phyloP scores from a whole-genome alignment of 352 stramenopile species.

The Pythium grandisporangium region DNA sequence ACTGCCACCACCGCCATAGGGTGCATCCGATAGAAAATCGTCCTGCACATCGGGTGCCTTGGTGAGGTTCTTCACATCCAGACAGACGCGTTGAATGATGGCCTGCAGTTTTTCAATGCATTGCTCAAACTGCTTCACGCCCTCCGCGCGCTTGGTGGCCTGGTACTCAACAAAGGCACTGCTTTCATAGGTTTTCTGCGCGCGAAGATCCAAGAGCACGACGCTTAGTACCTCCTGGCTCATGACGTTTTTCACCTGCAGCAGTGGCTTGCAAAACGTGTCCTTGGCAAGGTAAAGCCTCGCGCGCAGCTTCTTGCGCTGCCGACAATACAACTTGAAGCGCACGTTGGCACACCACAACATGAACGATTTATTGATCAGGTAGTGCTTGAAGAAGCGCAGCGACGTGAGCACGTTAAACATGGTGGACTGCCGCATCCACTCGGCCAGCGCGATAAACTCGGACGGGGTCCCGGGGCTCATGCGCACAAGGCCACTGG shows the following conservation, averaged over 20 bases:
- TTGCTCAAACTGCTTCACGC: slow-evolving; percentile 85
- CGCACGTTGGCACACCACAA: slow-evolving; percentile 86
- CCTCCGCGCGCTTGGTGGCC: slow-evolving; percentile 72
- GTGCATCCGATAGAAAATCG: slow-evolving; percentile 44
- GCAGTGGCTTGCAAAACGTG: slow-evolving; percentile 80
- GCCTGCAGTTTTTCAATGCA: slow-evolving; percentile 88
- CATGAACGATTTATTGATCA: slow-evolving; percentile 88
- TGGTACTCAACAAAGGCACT: slow-evolving; percentile 88
- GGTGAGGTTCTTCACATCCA: slow-evolving; percentile 86
- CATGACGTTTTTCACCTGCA: slow-evolving; percentile 88
- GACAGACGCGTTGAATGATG: slow-evolving; percentile 85
- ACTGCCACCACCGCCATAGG: slow-evolving; percentile 14
- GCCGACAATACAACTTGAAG: slow-evolving; percentile 85
- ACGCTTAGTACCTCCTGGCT: slow-evolving; percentile 77
- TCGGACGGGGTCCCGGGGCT: slow-evolving; percentile 74
- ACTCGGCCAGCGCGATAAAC: slow-evolving; percentile 90
- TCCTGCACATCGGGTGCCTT: slow-evolving; percentile 49
- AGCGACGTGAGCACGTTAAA: slow-evolving; percentile 94
- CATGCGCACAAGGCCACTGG: slow-evolving; percentile 73
- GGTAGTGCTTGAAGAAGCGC: slow-evolving; percentile 92
- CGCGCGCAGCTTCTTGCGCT: slow-evolving; percentile 77
- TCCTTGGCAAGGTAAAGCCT: slow-evolving; percentile 87
- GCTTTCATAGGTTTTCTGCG: slow-evolving; percentile 88
- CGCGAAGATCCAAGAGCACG: slow-evolving; percentile 68
- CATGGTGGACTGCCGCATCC: slow-evolving; percentile 91